phyloP scores from a whole-genome alignment of 176 grass and related monocot species.

The Themeda triandra region DNA sequence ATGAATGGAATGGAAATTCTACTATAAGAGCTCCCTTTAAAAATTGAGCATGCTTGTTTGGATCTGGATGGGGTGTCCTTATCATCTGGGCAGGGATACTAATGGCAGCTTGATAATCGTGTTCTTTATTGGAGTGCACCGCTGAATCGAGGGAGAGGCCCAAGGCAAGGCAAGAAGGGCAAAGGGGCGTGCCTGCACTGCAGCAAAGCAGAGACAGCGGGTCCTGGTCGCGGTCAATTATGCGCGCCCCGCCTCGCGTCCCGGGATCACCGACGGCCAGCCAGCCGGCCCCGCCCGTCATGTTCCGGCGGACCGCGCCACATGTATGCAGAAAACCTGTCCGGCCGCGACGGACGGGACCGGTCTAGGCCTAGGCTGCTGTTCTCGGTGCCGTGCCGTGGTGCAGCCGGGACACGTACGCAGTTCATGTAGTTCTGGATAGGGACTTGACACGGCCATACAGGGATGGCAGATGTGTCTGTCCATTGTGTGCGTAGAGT shows the following conservation, averaged over 20 bases:
- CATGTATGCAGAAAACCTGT: no score
- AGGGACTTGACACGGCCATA: not conserved
- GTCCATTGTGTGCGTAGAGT: no score
- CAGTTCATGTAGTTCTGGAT: not conserved
- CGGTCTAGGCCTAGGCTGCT: no score
- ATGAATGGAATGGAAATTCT: not conserved
- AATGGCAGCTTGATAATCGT: not conserved
- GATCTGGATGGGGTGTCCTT: not conserved
- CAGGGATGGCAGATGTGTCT: not conserved
- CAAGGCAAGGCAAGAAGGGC: not conserved
- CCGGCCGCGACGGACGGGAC: no score
- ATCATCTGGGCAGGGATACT: not conserved
- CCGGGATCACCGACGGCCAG: no score
- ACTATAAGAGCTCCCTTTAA: not conserved
- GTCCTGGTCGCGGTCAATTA: no score
- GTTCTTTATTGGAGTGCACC: not conserved
- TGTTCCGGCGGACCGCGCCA: no score
- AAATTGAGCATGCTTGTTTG: not conserved
- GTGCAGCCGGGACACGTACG: not conserved
- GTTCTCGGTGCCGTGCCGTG: not conserved
- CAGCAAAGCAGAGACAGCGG: slow-evolving; percentile 26
- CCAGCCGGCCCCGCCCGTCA: no score
- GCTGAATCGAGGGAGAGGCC: not conserved
- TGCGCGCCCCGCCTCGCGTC: no score
- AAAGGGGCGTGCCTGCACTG: not conserved